Conservation (phyloP, 805 yeast genomes). For the Candida argentea region DNA sequence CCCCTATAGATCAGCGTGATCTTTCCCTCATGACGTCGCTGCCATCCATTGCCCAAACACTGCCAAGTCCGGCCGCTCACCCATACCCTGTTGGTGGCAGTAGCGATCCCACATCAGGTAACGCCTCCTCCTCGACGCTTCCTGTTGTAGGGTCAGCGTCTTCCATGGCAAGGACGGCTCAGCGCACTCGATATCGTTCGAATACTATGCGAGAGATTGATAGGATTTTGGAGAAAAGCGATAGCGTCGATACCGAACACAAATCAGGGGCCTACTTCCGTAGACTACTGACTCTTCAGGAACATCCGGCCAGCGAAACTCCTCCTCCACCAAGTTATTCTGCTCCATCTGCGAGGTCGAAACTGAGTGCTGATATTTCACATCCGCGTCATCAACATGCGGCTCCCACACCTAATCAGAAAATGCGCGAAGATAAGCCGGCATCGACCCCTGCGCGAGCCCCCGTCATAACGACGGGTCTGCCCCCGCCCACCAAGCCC, state of each 20-base stretch:
- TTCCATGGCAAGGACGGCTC: conserved; percentile 6
- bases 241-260: conserved; percentile 32
- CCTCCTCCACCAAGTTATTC: not conserved
- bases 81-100: too few species aligned
- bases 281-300: conserved; percentile 55
- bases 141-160: too few species aligned
- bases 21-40: too few species aligned
- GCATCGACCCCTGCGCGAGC: conserved; percentile 4
- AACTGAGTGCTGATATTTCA: not conserved
- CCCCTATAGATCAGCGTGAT: too few species aligned
- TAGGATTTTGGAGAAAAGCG: conserved; percentile 25
- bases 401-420: conserved; percentile 1
- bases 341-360: not conserved
- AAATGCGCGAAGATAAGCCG: not conserved
- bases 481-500: conserved; percentile 7
- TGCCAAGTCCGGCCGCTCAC: too few species aligned
- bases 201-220: conserved; percentile 27
- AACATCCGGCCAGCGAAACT: conserved; percentile 26
- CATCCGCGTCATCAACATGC: not conserved
- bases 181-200: conserved; percentile 20
- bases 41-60: too few species aligned
- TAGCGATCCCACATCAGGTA: conserved; percentile 5
- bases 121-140: too few species aligned
- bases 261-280: conserved; percentile 56
- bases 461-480: too few species aligned